Evolutionary conservation across 2,329 filamentous ascomycete species (phyloP).

Genomic region (Cladosporium sp.): DNA sequence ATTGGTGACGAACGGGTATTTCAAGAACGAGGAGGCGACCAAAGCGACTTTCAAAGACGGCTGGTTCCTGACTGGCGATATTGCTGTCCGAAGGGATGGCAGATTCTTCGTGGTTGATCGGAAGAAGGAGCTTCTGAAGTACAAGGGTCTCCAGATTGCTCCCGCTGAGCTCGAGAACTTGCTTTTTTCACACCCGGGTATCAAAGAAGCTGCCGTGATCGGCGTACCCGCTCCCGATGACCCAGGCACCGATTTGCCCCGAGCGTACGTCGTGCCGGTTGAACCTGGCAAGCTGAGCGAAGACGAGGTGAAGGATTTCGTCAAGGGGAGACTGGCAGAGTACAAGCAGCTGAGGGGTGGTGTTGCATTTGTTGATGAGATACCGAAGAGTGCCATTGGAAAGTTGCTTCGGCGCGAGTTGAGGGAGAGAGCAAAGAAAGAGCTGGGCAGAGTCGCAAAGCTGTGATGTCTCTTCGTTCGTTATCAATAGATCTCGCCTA

Average conservation of each 20-base stretch:
- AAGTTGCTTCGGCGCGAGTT: conserved; percentile 44
- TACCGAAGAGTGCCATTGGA: conserved; percentile 43
- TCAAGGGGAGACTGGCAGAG: conserved; percentile 39
- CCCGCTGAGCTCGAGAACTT: conserved; percentile 44
- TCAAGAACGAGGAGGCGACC: conserved; percentile 66
- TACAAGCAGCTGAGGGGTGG: conserved; percentile 44
- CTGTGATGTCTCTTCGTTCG: background rate
- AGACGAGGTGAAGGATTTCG: conserved; percentile 37
- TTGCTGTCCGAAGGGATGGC: conserved; percentile 70
- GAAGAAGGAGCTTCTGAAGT: conserved; percentile 51
- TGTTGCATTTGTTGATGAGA: conserved; percentile 40
- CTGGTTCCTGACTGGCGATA: conserved; percentile 86
- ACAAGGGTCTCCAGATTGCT: conserved; percentile 41
- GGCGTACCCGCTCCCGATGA: conserved; percentile 39
- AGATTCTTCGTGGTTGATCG: conserved; percentile 89
- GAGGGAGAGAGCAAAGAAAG: conserved; percentile 26
- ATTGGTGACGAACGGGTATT: conserved; percentile 73
- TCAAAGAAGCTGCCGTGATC: conserved; percentile 41
- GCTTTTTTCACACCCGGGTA: conserved; percentile 35
- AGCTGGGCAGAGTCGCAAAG: background rate
- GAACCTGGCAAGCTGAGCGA: conserved; percentile 31
- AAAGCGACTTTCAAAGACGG: conserved; percentile 65
- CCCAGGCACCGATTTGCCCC: conserved; percentile 41
- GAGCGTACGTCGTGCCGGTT: conserved; percentile 38
- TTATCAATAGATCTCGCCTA: no score